phyloP scores from a whole-genome alignment of 306 rosid genomes.

The Neltuma alba region DNA sequence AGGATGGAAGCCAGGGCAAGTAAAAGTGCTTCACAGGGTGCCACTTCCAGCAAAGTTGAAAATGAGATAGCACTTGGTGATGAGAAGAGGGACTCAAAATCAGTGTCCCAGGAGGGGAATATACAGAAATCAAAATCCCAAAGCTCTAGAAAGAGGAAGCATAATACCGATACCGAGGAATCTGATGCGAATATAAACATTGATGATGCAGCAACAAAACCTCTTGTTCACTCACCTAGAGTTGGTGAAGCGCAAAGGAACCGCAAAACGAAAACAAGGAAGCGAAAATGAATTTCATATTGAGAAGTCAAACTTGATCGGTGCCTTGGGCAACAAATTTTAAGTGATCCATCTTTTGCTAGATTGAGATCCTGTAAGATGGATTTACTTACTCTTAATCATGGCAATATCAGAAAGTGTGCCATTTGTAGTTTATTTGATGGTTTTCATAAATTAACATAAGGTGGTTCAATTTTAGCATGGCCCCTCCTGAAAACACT shows the following conservation, averaged over 20 bases:
- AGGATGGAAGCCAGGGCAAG: constrained; percentile 38
- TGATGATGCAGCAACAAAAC: constrained; percentile 23
- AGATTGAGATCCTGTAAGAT: constrained; percentile 36
- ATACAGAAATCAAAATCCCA: constrained; percentile 42
- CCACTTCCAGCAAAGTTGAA: constrained; percentile 30
- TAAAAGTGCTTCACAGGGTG: constrained; percentile 40
- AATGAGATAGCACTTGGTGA: constrained; percentile 33
- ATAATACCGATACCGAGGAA: constrained; percentile 49
- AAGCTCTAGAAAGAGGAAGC: constrained; percentile 64
- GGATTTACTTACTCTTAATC: constrained; percentile 29
- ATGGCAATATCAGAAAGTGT: constrained; percentile 26
- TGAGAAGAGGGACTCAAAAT: constrained; percentile 34
- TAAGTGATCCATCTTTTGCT: constrained; percentile 33
- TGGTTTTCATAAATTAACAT: constrained; percentile 30
- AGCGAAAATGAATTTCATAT: constrained; percentile 45
- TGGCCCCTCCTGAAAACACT: constrained; percentile 16
- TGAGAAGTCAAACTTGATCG: constrained; percentile 36
- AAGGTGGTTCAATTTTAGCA: constrained; percentile 38
- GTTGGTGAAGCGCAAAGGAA: constrained; percentile 38
- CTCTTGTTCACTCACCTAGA: constrained; percentile 38
- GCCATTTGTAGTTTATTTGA: constrained; percentile 25
- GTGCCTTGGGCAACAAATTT: constrained; percentile 32
- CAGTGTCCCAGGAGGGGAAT: constrained; percentile 32
- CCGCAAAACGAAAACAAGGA: constrained; percentile 50
- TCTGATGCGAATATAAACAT: constrained; percentile 32